Conservation (phyloP, 1,139 yeast species). For the Magnusiomyces tetraspermus region DNA sequence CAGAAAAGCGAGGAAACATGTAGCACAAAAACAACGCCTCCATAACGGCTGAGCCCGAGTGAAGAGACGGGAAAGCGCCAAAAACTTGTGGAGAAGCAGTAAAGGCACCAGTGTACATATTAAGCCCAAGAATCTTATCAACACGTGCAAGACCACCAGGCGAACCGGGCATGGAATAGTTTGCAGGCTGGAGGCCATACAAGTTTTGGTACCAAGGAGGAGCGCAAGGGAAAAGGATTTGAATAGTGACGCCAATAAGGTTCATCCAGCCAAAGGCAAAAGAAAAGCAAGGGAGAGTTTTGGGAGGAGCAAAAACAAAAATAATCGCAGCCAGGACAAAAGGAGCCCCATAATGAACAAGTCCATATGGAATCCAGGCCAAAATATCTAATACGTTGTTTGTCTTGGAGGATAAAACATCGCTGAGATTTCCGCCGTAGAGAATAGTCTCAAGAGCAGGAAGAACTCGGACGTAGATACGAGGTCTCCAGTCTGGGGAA, state of each 20-base stretch:
- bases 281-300: conserved; percentile 74
- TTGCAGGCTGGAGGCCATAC: conserved; percentile 83
- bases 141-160: conserved; percentile 95
- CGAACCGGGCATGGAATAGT: conserved; percentile 84
- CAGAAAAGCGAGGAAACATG: conserved; percentile 61
- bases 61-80: conserved; percentile 97
- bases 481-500: conserved; percentile 72
- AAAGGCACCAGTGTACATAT: conserved; percentile 80
- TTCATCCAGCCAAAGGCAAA: conserved; percentile 98
- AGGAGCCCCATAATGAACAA: conserved; percentile 83
- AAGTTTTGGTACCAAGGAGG: conserved; percentile 96
- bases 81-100: conserved; percentile 84
- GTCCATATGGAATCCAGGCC: conserved; percentile 96
- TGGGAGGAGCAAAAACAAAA: conserved; percentile 89
- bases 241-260: conserved; percentile 71
- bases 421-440: conserved; percentile 87
- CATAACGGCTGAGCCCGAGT: conserved; percentile 89
- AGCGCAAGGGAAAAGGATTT: conserved; percentile 83
- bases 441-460: conserved; percentile 93
- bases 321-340: conserved; percentile 73
- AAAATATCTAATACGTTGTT: conserved; percentile 61
- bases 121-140: conserved; percentile 69
- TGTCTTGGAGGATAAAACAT: conserved; percentile 70
- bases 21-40: conserved; percentile 79
- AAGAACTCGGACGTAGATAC: conserved; percentile 78